Conservation (phyloP, 345 rosid genomes). For the Moringa oleifera region DNA sequence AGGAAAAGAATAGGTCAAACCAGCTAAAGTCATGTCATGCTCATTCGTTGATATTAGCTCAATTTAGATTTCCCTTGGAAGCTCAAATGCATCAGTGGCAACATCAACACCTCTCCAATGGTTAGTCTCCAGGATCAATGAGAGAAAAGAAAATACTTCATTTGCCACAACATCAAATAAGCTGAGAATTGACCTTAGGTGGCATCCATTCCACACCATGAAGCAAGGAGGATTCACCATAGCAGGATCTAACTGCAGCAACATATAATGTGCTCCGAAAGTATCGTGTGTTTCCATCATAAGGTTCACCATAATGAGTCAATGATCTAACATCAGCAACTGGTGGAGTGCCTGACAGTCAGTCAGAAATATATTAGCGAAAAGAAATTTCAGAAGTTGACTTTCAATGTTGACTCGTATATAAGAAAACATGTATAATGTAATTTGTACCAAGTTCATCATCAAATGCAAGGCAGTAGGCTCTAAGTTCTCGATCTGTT, state of each 20-base stretch:
- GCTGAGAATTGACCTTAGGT: slow-evolving; percentile 55
- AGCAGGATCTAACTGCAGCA: slow-evolving; percentile 93
- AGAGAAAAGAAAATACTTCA: neutral
- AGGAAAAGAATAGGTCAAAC: slow-evolving; percentile 7
- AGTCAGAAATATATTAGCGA: slow-evolving; percentile 9
- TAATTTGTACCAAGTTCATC: slow-evolving; percentile 68
- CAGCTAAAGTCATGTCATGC: slow-evolving; percentile 1
- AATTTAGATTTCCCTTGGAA: slow-evolving; percentile 1
- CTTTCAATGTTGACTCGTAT: neutral
- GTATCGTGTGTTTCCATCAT: slow-evolving; percentile 93
- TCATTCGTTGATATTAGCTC: neutral
- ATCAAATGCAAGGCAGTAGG: slow-evolving; percentile 94
- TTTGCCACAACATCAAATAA: slow-evolving; percentile 1
- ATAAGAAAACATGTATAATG: slow-evolving; percentile 9
- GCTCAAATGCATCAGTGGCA: slow-evolving; percentile 10
- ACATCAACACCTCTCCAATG: neutral
- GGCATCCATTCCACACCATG: slow-evolving; percentile 99
- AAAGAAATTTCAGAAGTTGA: neutral
- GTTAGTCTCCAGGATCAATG: slow-evolving; percentile 9
- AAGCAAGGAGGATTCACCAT: slow-evolving; percentile 88
- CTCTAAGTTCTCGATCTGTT: slow-evolving; percentile 92
- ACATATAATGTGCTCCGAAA: slow-evolving; percentile 85
- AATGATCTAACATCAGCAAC: slow-evolving; percentile 89
- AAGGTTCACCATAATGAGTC: slow-evolving; percentile 99
- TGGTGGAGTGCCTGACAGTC: slow-evolving; percentile 59